Evolutionary conservation across 2,329 filamentous ascomycete species (phyloP).

Genomic region (Xylaria sp.): DNA sequence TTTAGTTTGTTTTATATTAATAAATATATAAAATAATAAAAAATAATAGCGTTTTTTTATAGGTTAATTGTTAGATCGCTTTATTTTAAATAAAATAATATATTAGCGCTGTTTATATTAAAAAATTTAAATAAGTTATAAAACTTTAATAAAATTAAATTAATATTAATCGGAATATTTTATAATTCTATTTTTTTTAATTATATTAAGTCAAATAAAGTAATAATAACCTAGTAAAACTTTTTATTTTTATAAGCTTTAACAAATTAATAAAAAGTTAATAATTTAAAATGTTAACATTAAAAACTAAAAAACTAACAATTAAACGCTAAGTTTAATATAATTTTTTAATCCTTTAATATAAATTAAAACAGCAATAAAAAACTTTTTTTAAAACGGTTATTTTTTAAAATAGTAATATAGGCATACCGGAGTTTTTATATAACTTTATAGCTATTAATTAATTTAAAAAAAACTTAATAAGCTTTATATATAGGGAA

Average conservation of each 20-base stretch:
- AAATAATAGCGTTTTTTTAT: background rate
- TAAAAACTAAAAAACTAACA: background rate
- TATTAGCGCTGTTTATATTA: background rate
- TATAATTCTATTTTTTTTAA: too few relatives aligned
- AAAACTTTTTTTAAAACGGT: background rate
- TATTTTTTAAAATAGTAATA: background rate
- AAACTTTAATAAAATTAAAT: too few relatives aligned
- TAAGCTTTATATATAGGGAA: constrained; percentile 53
- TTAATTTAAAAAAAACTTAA: background rate
- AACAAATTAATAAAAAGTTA: background rate
- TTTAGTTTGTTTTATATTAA: background rate
- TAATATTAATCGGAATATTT: too few relatives aligned
- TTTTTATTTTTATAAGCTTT: background rate
- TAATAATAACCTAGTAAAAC: too few relatives aligned
- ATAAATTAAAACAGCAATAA: background rate
- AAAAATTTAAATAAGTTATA: background rate
- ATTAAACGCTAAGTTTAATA: background rate
- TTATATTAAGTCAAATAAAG: too few relatives aligned
- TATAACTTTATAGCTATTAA: background rate
- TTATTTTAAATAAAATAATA: background rate
- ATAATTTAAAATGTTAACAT: background rate
- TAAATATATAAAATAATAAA: background rate
- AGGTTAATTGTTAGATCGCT: background rate
- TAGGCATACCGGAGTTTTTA: background rate
- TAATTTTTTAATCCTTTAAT: background rate